These are phyloP conservation scores for Trypanosoma platydactyli DNA, from an alignment of 208 protist genomes.

Conservation along the genomic window DNA sequence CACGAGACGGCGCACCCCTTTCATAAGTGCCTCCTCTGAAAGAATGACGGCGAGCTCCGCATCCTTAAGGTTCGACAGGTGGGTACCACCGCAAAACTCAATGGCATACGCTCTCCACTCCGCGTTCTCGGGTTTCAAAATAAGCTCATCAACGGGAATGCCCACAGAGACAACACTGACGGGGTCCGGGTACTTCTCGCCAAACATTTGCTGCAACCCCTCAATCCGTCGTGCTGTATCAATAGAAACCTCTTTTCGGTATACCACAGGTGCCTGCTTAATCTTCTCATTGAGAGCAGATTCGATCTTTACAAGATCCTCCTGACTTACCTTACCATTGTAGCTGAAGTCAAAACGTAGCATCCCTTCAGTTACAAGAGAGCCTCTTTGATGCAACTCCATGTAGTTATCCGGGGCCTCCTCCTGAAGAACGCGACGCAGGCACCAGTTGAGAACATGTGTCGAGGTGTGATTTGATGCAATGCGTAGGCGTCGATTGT, in stretches of 20 bases:
- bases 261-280: constrained; percentile 68
- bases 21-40: constrained; percentile 93
- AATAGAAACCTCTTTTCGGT: constrained; percentile 89
- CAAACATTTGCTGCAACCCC: constrained; percentile 94
- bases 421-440: constrained; percentile 90
- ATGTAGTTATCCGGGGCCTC: constrained; percentile 79
- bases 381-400: constrained; percentile 95
- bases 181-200: constrained; percentile 98
- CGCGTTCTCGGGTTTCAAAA: constrained; percentile 86
- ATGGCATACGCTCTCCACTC: constrained; percentile 91
- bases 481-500: constrained; percentile 70
- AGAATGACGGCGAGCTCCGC: constrained; percentile 92
- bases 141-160: constrained; percentile 82
- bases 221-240: constrained; percentile 70
- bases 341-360: constrained; percentile 98
- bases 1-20: constrained; percentile 89
- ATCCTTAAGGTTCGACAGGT: constrained; percentile 87
- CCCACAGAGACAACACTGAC: constrained; percentile 98
- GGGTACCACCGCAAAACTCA: constrained; percentile 98
- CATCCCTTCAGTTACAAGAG: constrained; percentile 88
- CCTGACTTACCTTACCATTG: constrained; percentile 68
- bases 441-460: constrained; percentile 97
- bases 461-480: constrained; percentile 98
- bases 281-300: constrained; percentile 89
- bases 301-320: constrained; percentile 90